A percentile compares a stretch with the other conserved stretches of the same genome.
Conservation (phyloP, 176 grass and related monocot genomes). For the Oryza nivara region DNA sequence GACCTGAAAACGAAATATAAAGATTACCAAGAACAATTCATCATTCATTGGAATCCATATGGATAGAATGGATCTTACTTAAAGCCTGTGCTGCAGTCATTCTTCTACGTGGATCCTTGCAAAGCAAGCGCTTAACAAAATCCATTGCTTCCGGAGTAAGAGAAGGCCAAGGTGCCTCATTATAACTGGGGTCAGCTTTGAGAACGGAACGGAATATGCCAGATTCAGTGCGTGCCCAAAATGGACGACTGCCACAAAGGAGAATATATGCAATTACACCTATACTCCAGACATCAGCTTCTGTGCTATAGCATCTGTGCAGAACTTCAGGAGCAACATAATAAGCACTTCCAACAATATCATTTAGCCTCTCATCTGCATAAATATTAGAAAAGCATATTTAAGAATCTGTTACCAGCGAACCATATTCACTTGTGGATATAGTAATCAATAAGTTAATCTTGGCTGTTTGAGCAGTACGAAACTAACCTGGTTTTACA, state of each 20-base stretch:
- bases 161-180: constrained; percentile 76
- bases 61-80: constrained; percentile 46
- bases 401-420: not conserved
- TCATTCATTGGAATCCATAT: not conserved
- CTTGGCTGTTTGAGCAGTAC: not conserved
- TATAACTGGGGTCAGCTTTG: constrained; percentile 81
- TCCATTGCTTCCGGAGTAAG: constrained; percentile 73
- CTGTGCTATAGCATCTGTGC: constrained; percentile 79
- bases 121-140: constrained; percentile 76
- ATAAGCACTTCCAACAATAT: constrained; percentile 95
- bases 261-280: constrained; percentile 89
- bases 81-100: constrained; percentile 87
- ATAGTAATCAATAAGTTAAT: constrained; percentile 1
- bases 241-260: constrained; percentile 82
- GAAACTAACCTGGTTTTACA: constrained; percentile 77
- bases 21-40: constrained; percentile 28
- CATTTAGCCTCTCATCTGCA: constrained; percentile 85
- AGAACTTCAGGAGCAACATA: constrained; percentile 93
- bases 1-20: constrained; percentile 55
- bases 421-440: not conserved
- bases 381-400: constrained; percentile 28
- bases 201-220: constrained; percentile 85
- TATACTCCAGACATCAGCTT: constrained; percentile 93
- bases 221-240: constrained; percentile 87
- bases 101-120: constrained; percentile 85